Evolutionary conservation across 306 rosid genomes (phyloP).

Genomic region (Datisca glomerata): DNA sequence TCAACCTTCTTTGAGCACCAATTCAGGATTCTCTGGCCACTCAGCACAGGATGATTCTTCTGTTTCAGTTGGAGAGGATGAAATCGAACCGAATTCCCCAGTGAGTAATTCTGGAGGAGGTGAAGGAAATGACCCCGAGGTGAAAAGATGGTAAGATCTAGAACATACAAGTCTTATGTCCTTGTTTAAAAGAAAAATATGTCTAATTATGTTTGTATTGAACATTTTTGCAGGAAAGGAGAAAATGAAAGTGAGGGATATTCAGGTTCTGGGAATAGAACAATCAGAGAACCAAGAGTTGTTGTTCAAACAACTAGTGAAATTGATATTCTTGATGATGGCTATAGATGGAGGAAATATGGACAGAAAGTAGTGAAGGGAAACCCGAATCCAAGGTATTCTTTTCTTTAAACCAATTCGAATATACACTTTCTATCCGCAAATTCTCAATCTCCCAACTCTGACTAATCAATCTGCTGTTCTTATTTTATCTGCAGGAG

Average conservation of each 20-base stretch:
- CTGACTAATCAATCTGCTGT: no score
- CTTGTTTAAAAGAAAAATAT: neutral
- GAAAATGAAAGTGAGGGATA: slow-evolving; percentile 41
- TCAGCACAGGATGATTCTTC: slow-evolving; percentile 59
- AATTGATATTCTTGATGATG: slow-evolving; percentile 86
- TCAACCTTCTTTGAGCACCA: slow-evolving; percentile 40
- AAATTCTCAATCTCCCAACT: no score
- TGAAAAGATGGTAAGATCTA: slow-evolving; percentile 61
- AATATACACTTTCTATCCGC: neutral
- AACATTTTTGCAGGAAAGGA: slow-evolving; percentile 48
- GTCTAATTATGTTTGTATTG: neutral
- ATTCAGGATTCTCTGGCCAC: slow-evolving; percentile 44
- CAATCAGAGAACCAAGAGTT: slow-evolving; percentile 81
- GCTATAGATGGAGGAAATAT: slow-evolving; percentile 87
- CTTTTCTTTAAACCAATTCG: slow-evolving; percentile 1
- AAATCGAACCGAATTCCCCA: slow-evolving; percentile 48
- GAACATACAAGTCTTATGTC: neutral
- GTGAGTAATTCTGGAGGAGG: slow-evolving; percentile 32
- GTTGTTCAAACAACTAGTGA: slow-evolving; percentile 88
- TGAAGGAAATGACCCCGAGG: slow-evolving; percentile 46
- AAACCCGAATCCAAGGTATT: slow-evolving; percentile 86
- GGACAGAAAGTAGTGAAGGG: slow-evolving; percentile 96
- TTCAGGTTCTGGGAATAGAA: slow-evolving; percentile 39
- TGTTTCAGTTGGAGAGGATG: slow-evolving; percentile 54
- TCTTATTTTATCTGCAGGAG: no score